Evolutionary conservation across 176 grass and related monocot genomes (phyloP).

Genomic region (Melocanna baccifera): DNA sequence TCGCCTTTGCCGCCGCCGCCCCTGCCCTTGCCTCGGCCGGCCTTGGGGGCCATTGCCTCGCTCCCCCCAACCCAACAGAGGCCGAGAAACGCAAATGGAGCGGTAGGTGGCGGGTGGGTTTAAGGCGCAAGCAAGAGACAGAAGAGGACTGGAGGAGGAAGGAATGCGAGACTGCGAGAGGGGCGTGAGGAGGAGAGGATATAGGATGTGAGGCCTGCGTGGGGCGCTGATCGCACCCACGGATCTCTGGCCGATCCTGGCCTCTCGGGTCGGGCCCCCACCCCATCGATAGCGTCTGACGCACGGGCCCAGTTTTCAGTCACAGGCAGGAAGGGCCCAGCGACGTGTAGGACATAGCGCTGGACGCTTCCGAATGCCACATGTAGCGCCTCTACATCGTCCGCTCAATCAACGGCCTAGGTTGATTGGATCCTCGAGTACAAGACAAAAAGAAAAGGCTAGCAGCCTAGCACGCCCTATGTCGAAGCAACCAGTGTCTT

Average conservation of each 20-base stretch:
- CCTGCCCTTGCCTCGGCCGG: slow-evolving; percentile 74
- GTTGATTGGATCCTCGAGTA: neutral
- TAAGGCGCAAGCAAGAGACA: neutral
- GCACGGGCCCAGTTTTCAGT: neutral
- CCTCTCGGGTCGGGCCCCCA: slow-evolving; percentile 40
- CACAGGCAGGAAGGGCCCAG: neutral
- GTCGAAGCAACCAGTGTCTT: neutral
- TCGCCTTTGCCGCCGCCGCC: slow-evolving; percentile 67
- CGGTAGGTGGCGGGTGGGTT: neutral
- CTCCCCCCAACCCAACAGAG: neutral
- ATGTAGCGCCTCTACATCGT: neutral
- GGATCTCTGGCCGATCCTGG: slow-evolving; percentile 48
- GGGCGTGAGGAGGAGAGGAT: slow-evolving; percentile 21
- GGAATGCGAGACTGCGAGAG: neutral
- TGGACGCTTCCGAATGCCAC: neutral
- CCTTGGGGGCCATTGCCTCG: slow-evolving; percentile 79
- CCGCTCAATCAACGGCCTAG: neutral
- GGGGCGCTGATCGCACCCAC: slow-evolving; percentile 22
- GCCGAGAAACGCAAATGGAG: neutral
- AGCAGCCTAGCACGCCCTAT: neutral
- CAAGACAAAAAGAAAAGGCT: neutral
- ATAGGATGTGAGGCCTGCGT: slow-evolving; percentile 59
- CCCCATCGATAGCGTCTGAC: neutral
- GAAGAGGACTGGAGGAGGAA: neutral
- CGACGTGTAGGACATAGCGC: neutral